Percentiles rank a stretch among this genome's conserved stretches.
phyloP scores from a whole-genome alignment of 169 alveolate genomes.

The Cryptosporidium xiaoi region DNA sequence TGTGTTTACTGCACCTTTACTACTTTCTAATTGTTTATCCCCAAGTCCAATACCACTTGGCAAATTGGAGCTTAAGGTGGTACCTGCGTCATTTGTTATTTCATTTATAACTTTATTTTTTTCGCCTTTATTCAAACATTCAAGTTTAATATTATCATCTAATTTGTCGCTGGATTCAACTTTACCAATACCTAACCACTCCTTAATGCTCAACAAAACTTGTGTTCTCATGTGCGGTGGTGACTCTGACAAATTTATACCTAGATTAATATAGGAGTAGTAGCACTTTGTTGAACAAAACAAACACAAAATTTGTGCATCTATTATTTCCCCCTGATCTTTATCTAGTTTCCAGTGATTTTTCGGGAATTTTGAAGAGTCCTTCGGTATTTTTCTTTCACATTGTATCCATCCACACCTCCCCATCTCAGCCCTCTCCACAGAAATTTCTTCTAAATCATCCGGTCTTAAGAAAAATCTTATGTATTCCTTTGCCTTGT shows the following conservation, averaged over 20 bases:
- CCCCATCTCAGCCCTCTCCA: conserved; percentile 39
- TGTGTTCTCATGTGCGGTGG: conserved; percentile 62
- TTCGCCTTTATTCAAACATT: neutral
- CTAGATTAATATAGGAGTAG: conserved; percentile 14
- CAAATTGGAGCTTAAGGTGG: neutral
- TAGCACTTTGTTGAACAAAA: conserved; percentile 64
- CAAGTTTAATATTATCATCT: neutral
- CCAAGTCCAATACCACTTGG: neutral
- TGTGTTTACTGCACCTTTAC: neutral
- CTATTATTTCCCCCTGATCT: conserved; percentile 38
- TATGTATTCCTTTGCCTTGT: conserved; percentile 6
- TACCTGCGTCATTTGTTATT: too few relatives aligned
- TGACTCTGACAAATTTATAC: conserved; percentile 5
- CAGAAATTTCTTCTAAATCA: conserved; percentile 63
- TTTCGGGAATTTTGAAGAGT: neutral
- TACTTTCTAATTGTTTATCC: neutral
- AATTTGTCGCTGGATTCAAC: neutral
- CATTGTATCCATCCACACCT: conserved; percentile 61
- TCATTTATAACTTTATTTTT: neutral
- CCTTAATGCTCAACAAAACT: conserved; percentile 2
- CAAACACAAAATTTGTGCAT: conserved; percentile 21
- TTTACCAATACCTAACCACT: conserved; percentile 21
- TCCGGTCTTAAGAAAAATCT: conserved; percentile 44
- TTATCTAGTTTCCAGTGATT: conserved; percentile 43
- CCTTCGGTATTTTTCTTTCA: conserved; percentile 6